These are phyloP conservation scores for Hanseniaspora valbyensis DNA, from an alignment of 805 yeast species.

Conservation along the genomic window DNA sequence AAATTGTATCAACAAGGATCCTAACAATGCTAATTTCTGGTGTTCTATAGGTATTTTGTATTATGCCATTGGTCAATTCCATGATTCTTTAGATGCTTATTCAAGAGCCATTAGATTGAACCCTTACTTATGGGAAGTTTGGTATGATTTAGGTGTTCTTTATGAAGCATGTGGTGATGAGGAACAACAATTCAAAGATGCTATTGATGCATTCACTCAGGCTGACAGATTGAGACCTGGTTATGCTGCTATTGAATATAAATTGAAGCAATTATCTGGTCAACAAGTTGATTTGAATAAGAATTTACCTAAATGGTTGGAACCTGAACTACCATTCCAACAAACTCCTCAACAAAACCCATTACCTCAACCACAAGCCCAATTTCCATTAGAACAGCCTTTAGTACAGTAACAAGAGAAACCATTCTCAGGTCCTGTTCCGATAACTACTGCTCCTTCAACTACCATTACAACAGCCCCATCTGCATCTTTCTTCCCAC, in stretches of 20 bases:
- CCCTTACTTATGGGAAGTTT: conserved; percentile 92
- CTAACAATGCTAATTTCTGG: conserved; percentile 97
- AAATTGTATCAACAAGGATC: conserved; percentile 94
- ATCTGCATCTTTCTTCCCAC: background rate
- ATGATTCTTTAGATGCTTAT: conserved; percentile 95
- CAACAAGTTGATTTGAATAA: conserved; percentile 14
- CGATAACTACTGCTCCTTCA: background rate
- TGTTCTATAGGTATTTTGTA: conserved; percentile 90
- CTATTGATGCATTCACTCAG: conserved; percentile 91
- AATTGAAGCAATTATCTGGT: conserved; percentile 73
- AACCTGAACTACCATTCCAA: conserved; percentile 17
- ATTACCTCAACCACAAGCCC: conserved; percentile 16
- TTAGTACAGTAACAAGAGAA: background rate
- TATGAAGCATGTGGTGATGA: conserved; percentile 90
- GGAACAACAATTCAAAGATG: conserved; percentile 65
- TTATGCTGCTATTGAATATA: conserved; percentile 85
- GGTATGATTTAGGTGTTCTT: conserved; percentile 96
- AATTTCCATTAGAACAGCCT: background rate
- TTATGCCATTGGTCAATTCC: conserved; percentile 89
- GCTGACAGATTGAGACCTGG: conserved; percentile 93
- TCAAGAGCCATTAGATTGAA: conserved; percentile 91
- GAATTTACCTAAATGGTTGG: conserved; percentile 12
- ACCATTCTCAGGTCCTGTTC: background rate
- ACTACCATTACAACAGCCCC: too few species aligned
- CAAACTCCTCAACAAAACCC: conserved; percentile 28